phyloP scores from a whole-genome alignment of 192 early-diverging fungal species.

The Coemansia sp. region DNA sequence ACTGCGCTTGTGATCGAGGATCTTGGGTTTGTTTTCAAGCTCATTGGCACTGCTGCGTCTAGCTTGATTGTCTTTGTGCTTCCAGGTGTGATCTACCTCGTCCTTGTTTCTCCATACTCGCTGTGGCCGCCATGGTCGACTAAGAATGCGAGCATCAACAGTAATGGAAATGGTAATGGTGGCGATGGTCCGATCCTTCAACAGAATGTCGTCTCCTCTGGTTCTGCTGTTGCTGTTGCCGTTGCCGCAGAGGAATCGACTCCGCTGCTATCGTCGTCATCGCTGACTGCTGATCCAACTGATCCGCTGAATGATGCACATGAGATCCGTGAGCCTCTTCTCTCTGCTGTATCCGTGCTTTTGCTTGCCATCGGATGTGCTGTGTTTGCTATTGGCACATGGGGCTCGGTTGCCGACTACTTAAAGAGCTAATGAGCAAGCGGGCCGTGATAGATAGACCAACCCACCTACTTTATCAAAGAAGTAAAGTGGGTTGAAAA shows the following conservation, averaged over 20 bases:
- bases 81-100: conserved; percentile 43
- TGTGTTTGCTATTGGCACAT: conserved; percentile 49
- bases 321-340: conserved; percentile 29
- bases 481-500: too few relatives aligned
- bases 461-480: too few relatives aligned
- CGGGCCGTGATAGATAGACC: not conserved
- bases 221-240: not conserved
- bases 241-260: not conserved
- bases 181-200: not conserved
- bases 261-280: conserved; percentile 3
- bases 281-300: not conserved
- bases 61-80: conserved; percentile 49
- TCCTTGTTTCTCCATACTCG: conserved; percentile 33
- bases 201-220: not conserved
- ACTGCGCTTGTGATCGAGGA: conserved; percentile 34
- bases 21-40: conserved; percentile 54
- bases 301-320: conserved; percentile 9
- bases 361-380: conserved; percentile 26
- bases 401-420: conserved; percentile 29
- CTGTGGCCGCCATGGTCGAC: not conserved
- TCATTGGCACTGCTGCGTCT: conserved; percentile 47
- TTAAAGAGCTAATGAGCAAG: conserved; percentile 7
- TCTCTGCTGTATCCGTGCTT: conserved; percentile 18
- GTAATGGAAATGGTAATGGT: not conserved
- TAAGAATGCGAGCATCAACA: conserved; percentile 2